Percentiles rank a stretch among this genome's conserved stretches.
phyloP scores from a whole-genome alignment of 2,329 filamentous ascomycete species.

The Ceratocystis papillata region DNA sequence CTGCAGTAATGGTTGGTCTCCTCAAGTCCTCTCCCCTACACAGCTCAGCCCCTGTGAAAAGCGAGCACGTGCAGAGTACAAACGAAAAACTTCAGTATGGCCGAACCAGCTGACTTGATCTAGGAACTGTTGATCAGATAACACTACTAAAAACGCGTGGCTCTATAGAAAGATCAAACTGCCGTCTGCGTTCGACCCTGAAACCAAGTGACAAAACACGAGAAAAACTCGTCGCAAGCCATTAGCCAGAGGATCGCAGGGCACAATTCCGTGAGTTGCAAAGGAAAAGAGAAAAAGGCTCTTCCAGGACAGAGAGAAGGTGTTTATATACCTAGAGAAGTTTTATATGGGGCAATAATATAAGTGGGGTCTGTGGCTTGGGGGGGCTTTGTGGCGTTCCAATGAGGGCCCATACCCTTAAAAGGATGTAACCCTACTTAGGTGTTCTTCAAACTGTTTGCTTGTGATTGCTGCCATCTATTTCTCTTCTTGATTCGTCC shows the following conservation, averaged over 20 bases:
- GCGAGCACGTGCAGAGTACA: constrained; percentile 9
- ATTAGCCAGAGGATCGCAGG: constrained; percentile 58
- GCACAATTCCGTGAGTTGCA: constrained; percentile 68
- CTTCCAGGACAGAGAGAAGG: no score
- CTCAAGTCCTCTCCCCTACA: constrained; percentile 1
- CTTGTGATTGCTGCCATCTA: neutral
- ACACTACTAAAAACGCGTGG: constrained; percentile 62
- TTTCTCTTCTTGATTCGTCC: neutral
- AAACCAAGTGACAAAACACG: constrained; percentile 2
- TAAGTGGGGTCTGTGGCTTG: no score
- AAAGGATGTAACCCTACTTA: no score
- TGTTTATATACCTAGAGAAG: no score
- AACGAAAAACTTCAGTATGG: constrained; percentile 4
- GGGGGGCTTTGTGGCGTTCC: no score
- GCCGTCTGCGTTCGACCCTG: constrained; percentile 60
- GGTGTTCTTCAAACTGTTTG: no score
- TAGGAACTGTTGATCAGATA: constrained; percentile 94
- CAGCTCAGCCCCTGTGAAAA: constrained; percentile 1
- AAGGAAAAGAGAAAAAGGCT: constrained; percentile 31
- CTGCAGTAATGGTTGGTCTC: constrained; percentile 34
- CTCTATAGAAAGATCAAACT: constrained; percentile 77
- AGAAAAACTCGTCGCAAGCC: neutral
- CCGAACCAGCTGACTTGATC: constrained; percentile 35
- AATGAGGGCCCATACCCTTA: no score
- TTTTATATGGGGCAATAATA: no score